phyloP scores from a whole-genome alignment of 83 land plant genomes.

The Thuja plicata region DNA sequence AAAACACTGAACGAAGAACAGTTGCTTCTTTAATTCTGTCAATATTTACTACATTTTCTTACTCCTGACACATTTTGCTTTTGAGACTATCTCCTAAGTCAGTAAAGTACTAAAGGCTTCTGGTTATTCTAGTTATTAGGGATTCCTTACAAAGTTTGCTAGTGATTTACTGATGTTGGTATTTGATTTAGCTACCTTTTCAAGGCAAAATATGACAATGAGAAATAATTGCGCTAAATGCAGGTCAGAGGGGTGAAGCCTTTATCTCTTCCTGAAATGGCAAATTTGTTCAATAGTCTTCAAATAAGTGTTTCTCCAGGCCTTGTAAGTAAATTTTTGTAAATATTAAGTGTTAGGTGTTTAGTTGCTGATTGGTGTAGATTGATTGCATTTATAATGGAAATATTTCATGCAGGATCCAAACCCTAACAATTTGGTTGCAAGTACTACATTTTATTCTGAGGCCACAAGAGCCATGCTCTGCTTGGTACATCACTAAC shows the following conservation, averaged over 20 bases:
- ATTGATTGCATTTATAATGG: neutral
- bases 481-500: conserved; percentile 68
- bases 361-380: neutral
- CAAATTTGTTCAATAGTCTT: conserved; percentile 63
- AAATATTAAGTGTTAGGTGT: neutral
- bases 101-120: neutral
- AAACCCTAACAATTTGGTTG: conserved; percentile 91
- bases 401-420: conserved; percentile 66
- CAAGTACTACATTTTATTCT: conserved; percentile 80
- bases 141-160: neutral
- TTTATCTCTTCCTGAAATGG: conserved; percentile 78
- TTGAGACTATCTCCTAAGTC: neutral
- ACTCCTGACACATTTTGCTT: neutral
- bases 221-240: neutral
- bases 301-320: conserved; percentile 82
- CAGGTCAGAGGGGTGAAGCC: conserved; percentile 98
- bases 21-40: neutral
- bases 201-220: neutral
- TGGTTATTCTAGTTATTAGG: neutral
- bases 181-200: neutral
- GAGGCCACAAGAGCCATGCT: conserved; percentile 72
- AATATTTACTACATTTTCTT: neutral
- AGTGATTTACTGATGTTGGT: neutral
- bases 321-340: conserved; percentile 61
- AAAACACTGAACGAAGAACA: neutral